Evolutionary conservation across 345 rosid species (phyloP), one percentile per base, ranked within the genome.

Genomic region (Zanthoxylum bungeanum): DNA sequence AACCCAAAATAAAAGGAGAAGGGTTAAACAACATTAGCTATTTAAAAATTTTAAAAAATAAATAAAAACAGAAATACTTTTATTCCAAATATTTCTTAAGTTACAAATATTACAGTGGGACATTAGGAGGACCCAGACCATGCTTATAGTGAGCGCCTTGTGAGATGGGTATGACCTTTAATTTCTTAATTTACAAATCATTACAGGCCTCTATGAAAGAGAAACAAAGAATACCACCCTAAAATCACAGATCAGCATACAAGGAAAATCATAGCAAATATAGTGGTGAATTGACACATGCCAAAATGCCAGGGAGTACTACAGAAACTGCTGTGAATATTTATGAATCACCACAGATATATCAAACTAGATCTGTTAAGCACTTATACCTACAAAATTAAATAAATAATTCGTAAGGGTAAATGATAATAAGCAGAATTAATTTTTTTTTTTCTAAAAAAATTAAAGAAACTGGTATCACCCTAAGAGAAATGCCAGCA

Each of bases 1-100:
- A n/a, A n/a, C n/a, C n/a, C n/a, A n/a, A n/a, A n/a, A n/a, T n/a
- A n/a, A 73, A 78, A 17, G 33, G 57, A 44, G 12, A n/a, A n/a
- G n/a, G n/a, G n/a, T n/a, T n/a, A n/a, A 69, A 75, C 50, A 71
- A 58, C 6, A 53, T 73, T 46, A 76, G 49, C 72, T 68, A 67
- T 60, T 62, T 30, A 60, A 21, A 70, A 63, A 68, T 66, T 39
- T 47, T n/a, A n/a, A 19, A 75, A 60, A 52, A 60, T 63, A 21
- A 64, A 42, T 59, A 55, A 30, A 44, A 24, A 36, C 1, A 44
- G 19, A 40, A 42, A 11, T 42, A 42, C 14, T 11, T 42, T 4
- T 27, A 10, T 53, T 53, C 59, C 55, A 57, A 60, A 21, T 50
- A 17, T 51, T 69, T 31, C 16, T 77, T 19, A 7, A 64, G 14